Evolutionary conservation across 169 alveolate species (phyloP), one percentile per base, ranked within the genome.

Genomic region (Eimeria brunetti): DNA sequence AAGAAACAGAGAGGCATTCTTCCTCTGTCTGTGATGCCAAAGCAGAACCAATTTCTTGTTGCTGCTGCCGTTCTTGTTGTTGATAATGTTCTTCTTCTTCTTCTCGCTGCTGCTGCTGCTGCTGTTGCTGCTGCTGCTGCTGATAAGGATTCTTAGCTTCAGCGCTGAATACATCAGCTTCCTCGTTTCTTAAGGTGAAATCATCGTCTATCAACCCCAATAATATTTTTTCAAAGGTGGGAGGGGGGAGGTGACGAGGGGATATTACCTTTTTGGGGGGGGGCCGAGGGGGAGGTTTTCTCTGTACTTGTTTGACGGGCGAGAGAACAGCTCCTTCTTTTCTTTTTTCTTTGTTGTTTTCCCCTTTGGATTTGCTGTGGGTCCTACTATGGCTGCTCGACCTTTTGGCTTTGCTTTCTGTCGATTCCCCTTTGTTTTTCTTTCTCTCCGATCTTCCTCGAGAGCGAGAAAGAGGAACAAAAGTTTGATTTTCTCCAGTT

Each of bases 191-290:
- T n/a, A 58, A 30, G 46, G 91, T 58, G 80, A 84, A 84, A 44
- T 84, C 80, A 24, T 44, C 60, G 76, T 84, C 91, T 58, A 53
- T 60, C n/a, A 91, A 85, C 0, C 95, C 95, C 36, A 91, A 44
- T 69, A 91, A 67, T 38, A 91, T 91, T 51, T 83, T 71, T 33
- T 91, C 95, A 46, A 91, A 91, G 16, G 95, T 91, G 7, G 95
- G 95, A 14, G 90, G 95, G 0, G 95, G 95, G 69, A 91, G 78
- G 67, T 44, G 80, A 30, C 95, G 89, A 12, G 95, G 95, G 1
- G 95, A 91, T 7, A 67, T 83, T 27, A 91, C 44, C 20, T 51
- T 83, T 30, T 84, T 64, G 14, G 91, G 91, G 38, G 78, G 60
- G 58, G 71, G 91, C 62, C 78, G 51, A 8, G 60, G 36, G 36